Base-by-base conservation (phyloP, 352 stramenopile species). In the Pythium guiyangense region DNA sequence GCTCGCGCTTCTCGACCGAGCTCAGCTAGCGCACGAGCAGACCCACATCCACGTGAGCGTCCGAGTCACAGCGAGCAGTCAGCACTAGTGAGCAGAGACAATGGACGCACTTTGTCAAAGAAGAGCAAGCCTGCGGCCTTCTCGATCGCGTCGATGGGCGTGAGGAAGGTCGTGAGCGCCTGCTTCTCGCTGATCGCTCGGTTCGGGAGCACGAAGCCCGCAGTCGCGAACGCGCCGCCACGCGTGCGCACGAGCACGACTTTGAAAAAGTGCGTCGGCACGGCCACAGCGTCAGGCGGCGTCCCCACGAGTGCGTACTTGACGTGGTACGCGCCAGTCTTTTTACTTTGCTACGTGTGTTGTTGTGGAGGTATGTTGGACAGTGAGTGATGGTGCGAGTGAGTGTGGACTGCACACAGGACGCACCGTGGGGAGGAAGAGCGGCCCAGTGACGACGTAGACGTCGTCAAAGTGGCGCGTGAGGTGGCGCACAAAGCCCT, bases 231-330 rank as follows among this genome's bases (percentile, higher is more conserved):
- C 54, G 64, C 60, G 39, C 85, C 77, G 22, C 67, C 64, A 22
- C 52, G 61, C 44, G 73, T 78, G 53, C 67, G 67, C 5, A 81
- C 88, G 1, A 97, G 71, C 9, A 98, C 66, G 34, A 98, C 80
- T 67, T 99, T 99, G 74, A 97, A 99, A 64, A 99, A 98, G 65
- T 99, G 96, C 50, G 96, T 98, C 14, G 96, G 96, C 44, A 99
- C 93, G 12, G 86, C 71, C 35, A 98, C 68, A 6, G 90, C 73
- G 52, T 94, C 84, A 4, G 90, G 89, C 22, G 90, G 88, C 27
- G 74, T 77, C n/a, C 93, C 93, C 15, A 98, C 60, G 18, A 96
- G 67, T 22, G 78, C 67, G 49, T 94, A 94, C 40, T 72, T 74
- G 15, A 92, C 78, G 39, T 77, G 54, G 55, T 82, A 91, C 59